A percentile compares a stretch with the other conserved stretches of the same genome.
phyloP scores from a whole-genome alignment of 1,284 basidiomycete genomes.

The Naganishia sp. region DNA sequence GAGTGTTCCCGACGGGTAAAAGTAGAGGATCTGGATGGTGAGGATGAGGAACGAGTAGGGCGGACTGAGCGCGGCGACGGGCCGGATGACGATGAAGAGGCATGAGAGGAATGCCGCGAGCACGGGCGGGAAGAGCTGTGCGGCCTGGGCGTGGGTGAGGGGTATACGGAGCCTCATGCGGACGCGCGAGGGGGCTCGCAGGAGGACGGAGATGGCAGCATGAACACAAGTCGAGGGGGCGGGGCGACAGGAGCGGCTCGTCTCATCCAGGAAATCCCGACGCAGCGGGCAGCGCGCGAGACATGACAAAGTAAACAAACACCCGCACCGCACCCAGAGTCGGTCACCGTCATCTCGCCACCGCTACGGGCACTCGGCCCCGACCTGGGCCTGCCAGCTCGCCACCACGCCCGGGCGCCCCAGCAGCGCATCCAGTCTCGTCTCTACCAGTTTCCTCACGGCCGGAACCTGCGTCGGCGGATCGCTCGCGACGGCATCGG shows the following conservation, averaged over 20 bases:
- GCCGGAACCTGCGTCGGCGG: background rate
- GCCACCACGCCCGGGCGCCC: background rate
- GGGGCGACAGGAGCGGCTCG: background rate
- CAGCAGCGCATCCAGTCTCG: constrained; percentile 16
- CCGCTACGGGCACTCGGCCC: too few relatives aligned
- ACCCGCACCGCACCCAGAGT: constrained; percentile 3
- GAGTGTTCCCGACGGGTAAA: constrained; percentile 50
- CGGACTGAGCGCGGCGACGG: constrained; percentile 40
- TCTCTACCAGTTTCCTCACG: constrained; percentile 5
- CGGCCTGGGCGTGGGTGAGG: background rate
- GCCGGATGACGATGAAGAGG: constrained; percentile 43
- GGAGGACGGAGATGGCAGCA: background rate
- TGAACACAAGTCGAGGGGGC: too few relatives aligned
- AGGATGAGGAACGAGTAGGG: constrained; percentile 52
- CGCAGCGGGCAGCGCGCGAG: background rate
- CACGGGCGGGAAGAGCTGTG: constrained; percentile 38
- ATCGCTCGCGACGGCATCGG: background rate
- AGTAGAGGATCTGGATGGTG: constrained; percentile 52
- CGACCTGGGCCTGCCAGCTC: background rate
- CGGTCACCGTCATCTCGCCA: background rate
- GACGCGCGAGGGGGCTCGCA: background rate
- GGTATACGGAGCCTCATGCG: constrained; percentile 10
- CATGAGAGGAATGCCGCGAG: constrained; percentile 46
- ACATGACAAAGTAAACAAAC: constrained; percentile 29
- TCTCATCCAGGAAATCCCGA: background rate